Evolutionary conservation across 2,329 filamentous ascomycete genomes (phyloP).

Genomic region (Paecilomyces formosus): DNA sequence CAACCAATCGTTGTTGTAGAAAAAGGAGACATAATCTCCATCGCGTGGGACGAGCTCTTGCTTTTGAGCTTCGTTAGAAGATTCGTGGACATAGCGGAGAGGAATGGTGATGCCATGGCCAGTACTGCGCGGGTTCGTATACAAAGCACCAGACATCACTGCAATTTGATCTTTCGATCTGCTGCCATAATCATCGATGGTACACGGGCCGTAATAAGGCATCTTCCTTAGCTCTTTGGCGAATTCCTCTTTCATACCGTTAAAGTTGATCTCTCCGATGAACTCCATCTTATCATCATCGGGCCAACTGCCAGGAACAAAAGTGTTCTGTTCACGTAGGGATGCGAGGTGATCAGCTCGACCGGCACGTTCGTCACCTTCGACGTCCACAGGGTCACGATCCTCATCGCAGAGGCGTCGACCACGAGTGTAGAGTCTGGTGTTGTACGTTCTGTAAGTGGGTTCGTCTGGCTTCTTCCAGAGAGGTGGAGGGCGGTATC

Average conservation of each 20-base stretch:
- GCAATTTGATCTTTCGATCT: neutral
- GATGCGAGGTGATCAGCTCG: neutral
- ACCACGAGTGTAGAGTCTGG: neutral
- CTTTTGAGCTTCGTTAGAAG: neutral
- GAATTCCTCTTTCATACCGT: neutral
- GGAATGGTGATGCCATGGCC: neutral
- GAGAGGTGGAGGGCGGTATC: neutral
- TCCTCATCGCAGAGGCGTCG: neutral
- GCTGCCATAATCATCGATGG: neutral
- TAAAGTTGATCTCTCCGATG: neutral
- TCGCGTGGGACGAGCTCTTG: neutral
- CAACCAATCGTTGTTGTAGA: neutral
- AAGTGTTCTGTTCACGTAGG: neutral
- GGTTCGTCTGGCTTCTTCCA: neutral
- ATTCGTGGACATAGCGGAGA: neutral
- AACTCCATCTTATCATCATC: neutral
- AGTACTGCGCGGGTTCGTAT: neutral
- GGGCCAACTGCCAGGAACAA: neutral
- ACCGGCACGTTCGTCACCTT: neutral
- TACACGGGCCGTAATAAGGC: neutral
- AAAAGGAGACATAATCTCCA: neutral
- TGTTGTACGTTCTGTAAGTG: neutral
- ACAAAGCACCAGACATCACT: neutral
- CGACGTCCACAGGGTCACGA: neutral
- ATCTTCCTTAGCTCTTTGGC: neutral